Base-by-base conservation (phyloP, 148 eudicot genomes). In the Spergularia marina region DNA sequence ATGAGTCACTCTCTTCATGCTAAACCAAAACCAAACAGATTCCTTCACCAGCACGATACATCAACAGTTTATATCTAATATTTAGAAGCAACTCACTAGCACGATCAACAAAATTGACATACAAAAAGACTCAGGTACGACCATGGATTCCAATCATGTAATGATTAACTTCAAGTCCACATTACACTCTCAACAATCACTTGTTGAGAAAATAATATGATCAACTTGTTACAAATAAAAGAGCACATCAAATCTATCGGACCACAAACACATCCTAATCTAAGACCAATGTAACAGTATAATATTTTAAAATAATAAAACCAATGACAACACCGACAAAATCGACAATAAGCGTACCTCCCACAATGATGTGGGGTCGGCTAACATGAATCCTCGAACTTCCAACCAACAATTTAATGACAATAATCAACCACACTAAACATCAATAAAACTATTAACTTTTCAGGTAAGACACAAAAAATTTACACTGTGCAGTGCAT, bases 21-120 rank as follows among this genome's bases (percentile, higher is more conserved):
- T 34, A 72, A 39, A 25, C 66, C 73, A 47, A 75, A 10, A 36
- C 66, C 76, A 47, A 75, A 10, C 51, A 64, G 54, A 53, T 20
- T 21, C 21, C 52, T 15, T 65, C 3, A 6, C 39, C 16, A 62
- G 30, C 12, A 30, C 36, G 12, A 2, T 61, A 30, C 34, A 2
- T 25, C 21, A 7, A 5, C 66, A 5, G 41, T 13, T 12, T 34
- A 25, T 25, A 44, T 44, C 49, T 44, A 6, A 44, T 44, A 44
- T 44, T 4, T 5, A 44, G 10, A 44, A 44, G 49, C 49, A 44
- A 6, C 49, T 9, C 49, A 44, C 49, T 44, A 6, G 49, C 49
- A 44, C 10, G 49, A 44, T 44, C 49, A 6, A 44, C 49, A 44
- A 44, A 30, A 44, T 9, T 44, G 49, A 6, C 49, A 44, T 44